Percentiles rank a stretch among this genome's conserved stretches.
These are phyloP conservation scores for Fragaria nilgerrensis DNA, from an alignment of 306 rosid species.

Conservation along the genomic window DNA sequence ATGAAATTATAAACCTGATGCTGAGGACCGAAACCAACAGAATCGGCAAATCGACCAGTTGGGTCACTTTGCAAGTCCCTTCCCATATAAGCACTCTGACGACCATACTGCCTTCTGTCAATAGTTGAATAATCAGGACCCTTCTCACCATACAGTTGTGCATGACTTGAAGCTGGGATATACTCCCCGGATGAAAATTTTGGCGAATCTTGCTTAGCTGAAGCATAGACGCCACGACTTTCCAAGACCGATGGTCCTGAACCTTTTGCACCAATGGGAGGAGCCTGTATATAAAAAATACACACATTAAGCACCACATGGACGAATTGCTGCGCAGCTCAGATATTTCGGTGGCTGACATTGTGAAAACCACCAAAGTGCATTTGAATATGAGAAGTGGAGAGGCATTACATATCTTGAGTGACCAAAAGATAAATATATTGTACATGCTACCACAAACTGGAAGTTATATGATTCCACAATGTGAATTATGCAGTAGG, in stretches of 20 bases:
- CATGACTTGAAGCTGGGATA: slow-evolving; percentile 71
- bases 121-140: slow-evolving; percentile 71
- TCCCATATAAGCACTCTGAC: slow-evolving; percentile 70
- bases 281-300: slow-evolving; percentile 39
- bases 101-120: slow-evolving; percentile 84
- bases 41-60: slow-evolving; percentile 68
- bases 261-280: slow-evolving; percentile 61
- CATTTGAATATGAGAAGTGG: neutral
- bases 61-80: slow-evolving; percentile 76
- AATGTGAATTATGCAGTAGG: neutral
- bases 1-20: slow-evolving; percentile 59
- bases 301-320: neutral
- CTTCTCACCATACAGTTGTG: slow-evolving; percentile 77
- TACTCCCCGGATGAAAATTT: slow-evolving; percentile 78
- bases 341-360: neutral
- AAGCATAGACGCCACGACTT: slow-evolving; percentile 66
- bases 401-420: neutral
- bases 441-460: slow-evolving; percentile 2
- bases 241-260: slow-evolving; percentile 70
- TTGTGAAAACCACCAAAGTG: neutral
- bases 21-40: slow-evolving; percentile 70
- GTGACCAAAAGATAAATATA: neutral
- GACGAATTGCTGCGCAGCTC: neutral
- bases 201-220: slow-evolving; percentile 75
- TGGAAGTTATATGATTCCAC: slow-evolving; percentile 1